Evolutionary conservation across 1,284 basidiomycete species (phyloP).

Genomic region (Sanghuangporus weigelae): DNA sequence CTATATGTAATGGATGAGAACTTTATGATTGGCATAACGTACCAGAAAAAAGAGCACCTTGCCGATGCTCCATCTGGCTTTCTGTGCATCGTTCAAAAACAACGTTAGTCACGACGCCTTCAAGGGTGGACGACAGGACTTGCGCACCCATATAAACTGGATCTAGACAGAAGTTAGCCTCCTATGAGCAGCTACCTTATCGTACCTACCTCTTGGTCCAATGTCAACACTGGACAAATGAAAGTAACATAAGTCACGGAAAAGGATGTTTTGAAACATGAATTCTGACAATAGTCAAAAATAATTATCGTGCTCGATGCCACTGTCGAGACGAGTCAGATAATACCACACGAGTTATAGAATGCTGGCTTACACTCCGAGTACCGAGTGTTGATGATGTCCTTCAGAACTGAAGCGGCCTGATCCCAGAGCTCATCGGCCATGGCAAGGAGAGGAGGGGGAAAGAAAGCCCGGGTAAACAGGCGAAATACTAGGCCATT

Average conservation of each 20-base stretch:
- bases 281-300: conserved; percentile 45
- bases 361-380: conserved; percentile 20
- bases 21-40: conserved; percentile 19
- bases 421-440: not conserved
- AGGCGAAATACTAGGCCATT: not conserved
- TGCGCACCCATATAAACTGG: conserved; percentile 47
- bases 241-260: not conserved
- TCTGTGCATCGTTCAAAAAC: conserved; percentile 26
- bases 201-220: conserved; percentile 44
- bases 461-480: not conserved
- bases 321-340: conserved; percentile 28
- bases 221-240: conserved; percentile 38
- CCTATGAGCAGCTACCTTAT: not conserved
- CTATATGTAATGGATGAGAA: not conserved
- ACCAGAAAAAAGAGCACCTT: conserved; percentile 48
- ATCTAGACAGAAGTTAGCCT: conserved; percentile 29
- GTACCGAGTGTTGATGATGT: conserved; percentile 22
- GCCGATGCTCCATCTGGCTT: conserved; percentile 44
- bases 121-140: not conserved
- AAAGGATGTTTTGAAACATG: not conserved
- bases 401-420: conserved; percentile 4
- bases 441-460: not conserved
- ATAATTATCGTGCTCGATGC: conserved; percentile 44
- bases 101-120: not conserved
- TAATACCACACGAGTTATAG: not conserved